These are phyloP conservation scores for Amanita muscaria DNA, from an alignment of 768 basidiomycete genomes.

Conservation along the genomic window DNA sequence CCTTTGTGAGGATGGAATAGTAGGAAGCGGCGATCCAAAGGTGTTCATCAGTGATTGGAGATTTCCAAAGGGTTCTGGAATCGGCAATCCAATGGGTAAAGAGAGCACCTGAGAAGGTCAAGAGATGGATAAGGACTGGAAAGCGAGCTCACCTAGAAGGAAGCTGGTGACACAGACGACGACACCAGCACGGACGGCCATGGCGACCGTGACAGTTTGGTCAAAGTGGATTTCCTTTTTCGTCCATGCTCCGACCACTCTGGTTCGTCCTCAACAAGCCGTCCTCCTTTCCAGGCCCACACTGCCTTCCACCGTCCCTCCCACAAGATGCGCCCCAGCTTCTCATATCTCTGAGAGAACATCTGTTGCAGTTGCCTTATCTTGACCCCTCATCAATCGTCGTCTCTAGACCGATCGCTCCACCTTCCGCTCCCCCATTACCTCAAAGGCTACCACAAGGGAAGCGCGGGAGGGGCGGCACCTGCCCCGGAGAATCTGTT, in stretches of 20 bases:
- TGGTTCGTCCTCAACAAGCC: conserved; percentile 58
- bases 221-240: neutral
- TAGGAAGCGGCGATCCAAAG: conserved; percentile 79
- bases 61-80: conserved; percentile 83
- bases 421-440: conserved; percentile 50
- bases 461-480: conserved; percentile 54
- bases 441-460: conserved; percentile 53
- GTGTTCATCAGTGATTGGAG: conserved; percentile 76
- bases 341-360: conserved; percentile 46
- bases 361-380: conserved; percentile 55
- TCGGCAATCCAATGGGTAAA: conserved; percentile 94
- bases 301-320: conserved; percentile 23
- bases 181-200: conserved; percentile 66
- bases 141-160: conserved; percentile 51
- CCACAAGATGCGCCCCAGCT: conserved; percentile 46
- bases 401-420: conserved; percentile 42
- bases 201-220: conserved; percentile 18
- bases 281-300: conserved; percentile 15
- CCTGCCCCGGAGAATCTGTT: conserved; percentile 55
- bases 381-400: conserved; percentile 53
- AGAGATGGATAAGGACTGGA: neutral
- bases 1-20: conserved; percentile 69
- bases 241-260: conserved; percentile 21
- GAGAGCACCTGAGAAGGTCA: conserved; percentile 46
- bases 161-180: conserved; percentile 76